Evolutionary conservation across 2,329 filamentous ascomycete genomes (phyloP).

Genomic region (Lomentospora prolificans): DNA sequence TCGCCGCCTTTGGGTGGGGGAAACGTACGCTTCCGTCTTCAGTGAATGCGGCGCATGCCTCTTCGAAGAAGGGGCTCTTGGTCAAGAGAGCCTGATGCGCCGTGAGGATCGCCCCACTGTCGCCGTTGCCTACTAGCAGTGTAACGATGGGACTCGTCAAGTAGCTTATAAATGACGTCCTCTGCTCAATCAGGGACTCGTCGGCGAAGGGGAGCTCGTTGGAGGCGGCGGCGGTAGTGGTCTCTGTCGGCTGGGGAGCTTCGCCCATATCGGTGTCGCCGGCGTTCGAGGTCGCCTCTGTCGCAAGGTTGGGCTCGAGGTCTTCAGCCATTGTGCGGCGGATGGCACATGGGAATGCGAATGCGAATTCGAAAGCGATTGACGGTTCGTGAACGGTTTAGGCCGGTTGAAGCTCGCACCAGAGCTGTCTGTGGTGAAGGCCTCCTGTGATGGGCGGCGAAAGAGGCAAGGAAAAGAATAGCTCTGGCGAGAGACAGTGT

Average conservation of each 20-base stretch:
- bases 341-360: neutral
- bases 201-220: slow-evolving; percentile 2
- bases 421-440: too few species aligned
- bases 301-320: neutral
- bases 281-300: neutral
- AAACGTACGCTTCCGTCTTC: slow-evolving; percentile 48
- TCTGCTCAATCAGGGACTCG: neutral
- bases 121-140: slow-evolving; percentile 53
- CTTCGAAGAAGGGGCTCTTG: slow-evolving; percentile 65
- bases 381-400: too few species aligned
- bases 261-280: slow-evolving; percentile 5
- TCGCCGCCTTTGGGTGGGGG: too few species aligned
- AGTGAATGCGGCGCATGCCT: slow-evolving; percentile 50
- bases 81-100: slow-evolving; percentile 71
- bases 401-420: too few species aligned
- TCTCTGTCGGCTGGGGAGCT: neutral
- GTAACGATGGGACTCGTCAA: slow-evolving; percentile 61
- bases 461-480: too few species aligned
- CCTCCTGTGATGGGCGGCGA: too few species aligned
- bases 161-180: slow-evolving; percentile 43
- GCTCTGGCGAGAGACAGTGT: too few species aligned
- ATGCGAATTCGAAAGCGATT: neutral
- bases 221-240: neutral
- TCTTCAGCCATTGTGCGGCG: slow-evolving; percentile 3
- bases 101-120: slow-evolving; percentile 52